A percentile compares a stretch with the other conserved stretches of the same genome.
Evolutionary conservation across 169 alveolate species (phyloP).

Genomic region (Plasmodium blacklocki): DNA sequence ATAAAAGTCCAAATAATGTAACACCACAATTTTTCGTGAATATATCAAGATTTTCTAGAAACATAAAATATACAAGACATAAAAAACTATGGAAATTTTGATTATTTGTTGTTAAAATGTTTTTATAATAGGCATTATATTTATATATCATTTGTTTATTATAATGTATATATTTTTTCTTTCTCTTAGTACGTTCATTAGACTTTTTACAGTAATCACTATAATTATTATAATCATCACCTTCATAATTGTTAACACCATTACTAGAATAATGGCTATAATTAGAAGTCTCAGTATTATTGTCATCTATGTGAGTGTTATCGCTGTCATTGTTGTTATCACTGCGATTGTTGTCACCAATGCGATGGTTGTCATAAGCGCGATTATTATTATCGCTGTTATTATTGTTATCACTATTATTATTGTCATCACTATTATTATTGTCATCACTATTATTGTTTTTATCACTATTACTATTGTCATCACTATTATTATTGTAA

Average conservation of each 20-base stretch:
- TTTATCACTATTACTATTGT: background rate
- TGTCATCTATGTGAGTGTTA: background rate
- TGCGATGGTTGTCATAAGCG: background rate
- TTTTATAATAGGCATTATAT: constrained; percentile 39
- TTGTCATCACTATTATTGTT: background rate
- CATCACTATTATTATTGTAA: background rate
- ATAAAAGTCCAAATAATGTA: constrained; percentile 82
- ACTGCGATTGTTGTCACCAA: background rate
- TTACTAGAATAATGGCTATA: too few species aligned
- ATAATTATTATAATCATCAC: too few species aligned
- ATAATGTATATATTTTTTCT: too few species aligned
- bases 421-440: background rate
- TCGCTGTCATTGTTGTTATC: background rate
- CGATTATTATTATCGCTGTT: too few species aligned
- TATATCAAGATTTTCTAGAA: constrained; percentile 84
- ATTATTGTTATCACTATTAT: background rate
- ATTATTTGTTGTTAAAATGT: constrained; percentile 40
- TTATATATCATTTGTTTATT: background rate
- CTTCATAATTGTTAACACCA: too few species aligned
- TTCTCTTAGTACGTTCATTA: too few species aligned
- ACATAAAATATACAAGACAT: constrained; percentile 77
- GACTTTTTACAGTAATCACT: too few species aligned
- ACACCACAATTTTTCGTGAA: constrained; percentile 83
- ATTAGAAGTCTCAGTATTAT: background rate
- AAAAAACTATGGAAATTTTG: constrained; percentile 64